phyloP scores from a whole-genome alignment of 352 stramenopile genomes.

The Bremia lactucae region DNA sequence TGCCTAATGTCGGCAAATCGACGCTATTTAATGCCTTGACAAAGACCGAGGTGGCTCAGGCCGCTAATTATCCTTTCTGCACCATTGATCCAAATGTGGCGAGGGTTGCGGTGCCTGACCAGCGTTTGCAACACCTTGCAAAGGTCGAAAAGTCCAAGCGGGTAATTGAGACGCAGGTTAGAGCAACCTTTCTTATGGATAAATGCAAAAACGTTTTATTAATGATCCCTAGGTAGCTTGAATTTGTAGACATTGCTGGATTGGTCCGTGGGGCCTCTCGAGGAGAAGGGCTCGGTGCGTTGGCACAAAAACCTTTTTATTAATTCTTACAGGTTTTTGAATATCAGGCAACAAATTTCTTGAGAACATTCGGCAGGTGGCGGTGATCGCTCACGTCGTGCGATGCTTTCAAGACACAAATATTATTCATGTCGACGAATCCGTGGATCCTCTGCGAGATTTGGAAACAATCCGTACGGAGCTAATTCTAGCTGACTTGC shows the following conservation, averaged over 20 bases:
- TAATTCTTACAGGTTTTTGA: background rate
- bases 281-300: conserved; percentile 59
- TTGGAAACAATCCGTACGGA: conserved; percentile 97
- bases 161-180: conserved; percentile 55
- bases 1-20: conserved; percentile 85
- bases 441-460: conserved; percentile 93
- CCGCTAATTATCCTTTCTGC: conserved; percentile 85
- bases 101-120: conserved; percentile 59
- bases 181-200: background rate
- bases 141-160: conserved; percentile 68
- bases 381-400: conserved; percentile 85
- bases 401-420: conserved; percentile 97
- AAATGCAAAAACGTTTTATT: conserved; percentile 3
- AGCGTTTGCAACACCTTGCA: conserved; percentile 46
- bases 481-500: conserved; percentile 87
- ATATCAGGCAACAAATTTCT: conserved; percentile 74
- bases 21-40: conserved; percentile 85
- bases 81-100: conserved; percentile 84
- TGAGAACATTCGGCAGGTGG: conserved; percentile 79
- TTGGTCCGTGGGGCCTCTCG: conserved; percentile 72
- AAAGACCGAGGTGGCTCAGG: conserved; percentile 75
- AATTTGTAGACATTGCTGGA: conserved; percentile 84
- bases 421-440: conserved; percentile 95
- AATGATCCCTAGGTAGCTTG: conserved; percentile 36
- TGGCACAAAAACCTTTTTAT: too few relatives aligned